Evolutionary conservation across 2,329 filamentous ascomycete species (phyloP), one percentile per base, ranked within the genome.

Genomic region (Acrocalymma vagum): DNA sequence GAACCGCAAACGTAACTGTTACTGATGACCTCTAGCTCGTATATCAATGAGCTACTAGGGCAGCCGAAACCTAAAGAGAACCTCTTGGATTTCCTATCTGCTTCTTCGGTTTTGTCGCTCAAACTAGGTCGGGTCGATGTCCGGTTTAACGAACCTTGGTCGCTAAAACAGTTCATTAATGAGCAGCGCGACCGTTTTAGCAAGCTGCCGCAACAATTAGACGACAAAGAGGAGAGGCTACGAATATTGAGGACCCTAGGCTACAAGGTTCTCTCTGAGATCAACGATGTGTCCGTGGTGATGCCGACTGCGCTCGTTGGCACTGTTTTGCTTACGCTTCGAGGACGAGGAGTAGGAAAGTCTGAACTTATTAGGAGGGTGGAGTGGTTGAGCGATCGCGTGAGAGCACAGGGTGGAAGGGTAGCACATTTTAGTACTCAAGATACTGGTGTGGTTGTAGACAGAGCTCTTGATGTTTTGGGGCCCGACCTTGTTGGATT

Each of bases 251-350:
- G 91, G 23, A 95, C 90, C 0, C 77, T 99, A 39, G 94, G 94
- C 1, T 99, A 96, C 73, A 88, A 89, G 57, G 91, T 97, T 1
- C 78, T 99, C 2, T 87, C 88, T 1, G 90, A 99, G 60, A 99
- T 99, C 72, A 99, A 99, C 64, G 84, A 87, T 22, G 93, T 96
- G 2, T 96, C 92, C 0, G 94, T 99, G 0, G 90, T 99, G 31
- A 99, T 99, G 94, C 94, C 94, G 1, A 97, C 94, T 0, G 93
- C 94, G 0, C 78, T 99, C 28, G 95, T 99, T 17, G 94, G 94
- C 5, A 99, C 94, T 0, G 89, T 97, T 0, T 78, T 99, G 0
- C 77, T 99, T 10, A 99, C 94, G 0, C 80, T 99, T 4, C 83
- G 94, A 61, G 94, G 94, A 0, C 86, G 94, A 32, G 94, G 94